These are phyloP conservation scores for Taphrina pruni DNA, from an alignment of 1,139 yeast species.

Conservation along the genomic window DNA sequence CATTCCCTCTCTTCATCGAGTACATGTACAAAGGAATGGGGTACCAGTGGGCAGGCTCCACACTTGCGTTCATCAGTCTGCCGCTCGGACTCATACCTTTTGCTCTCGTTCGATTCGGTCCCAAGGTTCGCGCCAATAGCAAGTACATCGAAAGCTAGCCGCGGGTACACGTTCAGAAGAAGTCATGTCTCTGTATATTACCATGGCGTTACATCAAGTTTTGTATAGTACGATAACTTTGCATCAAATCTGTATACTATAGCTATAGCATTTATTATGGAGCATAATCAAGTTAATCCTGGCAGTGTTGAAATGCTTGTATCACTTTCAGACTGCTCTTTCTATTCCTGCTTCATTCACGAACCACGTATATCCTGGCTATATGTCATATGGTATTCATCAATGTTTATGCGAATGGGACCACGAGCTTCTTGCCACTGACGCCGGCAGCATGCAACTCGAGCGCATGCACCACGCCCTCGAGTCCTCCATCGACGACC, in stretches of 20 bases:
- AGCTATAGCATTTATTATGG: no score
- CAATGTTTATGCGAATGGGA: background rate
- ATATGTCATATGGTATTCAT: background rate
- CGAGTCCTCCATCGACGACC: slow-evolving; percentile 20
- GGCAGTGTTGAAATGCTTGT: no score
- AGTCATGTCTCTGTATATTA: no score
- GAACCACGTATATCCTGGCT: background rate
- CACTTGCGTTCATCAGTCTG: slow-evolving; percentile 63
- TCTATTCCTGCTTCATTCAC: no score
- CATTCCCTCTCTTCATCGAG: slow-evolving; percentile 73
- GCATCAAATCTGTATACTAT: no score
- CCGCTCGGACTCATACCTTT: slow-evolving; percentile 71
- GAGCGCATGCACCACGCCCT: slow-evolving; percentile 7
- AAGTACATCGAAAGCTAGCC: slow-evolving; percentile 9
- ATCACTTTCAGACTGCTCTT: no score
- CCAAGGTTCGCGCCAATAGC: slow-evolving; percentile 20
- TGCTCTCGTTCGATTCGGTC: slow-evolving; percentile 60
- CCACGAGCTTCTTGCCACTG: slow-evolving; percentile 22
- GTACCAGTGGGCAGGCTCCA: slow-evolving; percentile 65
- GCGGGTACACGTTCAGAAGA: no score
- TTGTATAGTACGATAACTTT: no score
- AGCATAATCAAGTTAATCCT: no score
- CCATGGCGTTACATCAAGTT: no score
- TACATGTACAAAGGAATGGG: slow-evolving; percentile 64
- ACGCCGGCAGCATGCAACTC: slow-evolving; percentile 13